Conservation (phyloP, 2,329 filamentous ascomycete genomes). For the Xylariaceae sp. region DNA sequence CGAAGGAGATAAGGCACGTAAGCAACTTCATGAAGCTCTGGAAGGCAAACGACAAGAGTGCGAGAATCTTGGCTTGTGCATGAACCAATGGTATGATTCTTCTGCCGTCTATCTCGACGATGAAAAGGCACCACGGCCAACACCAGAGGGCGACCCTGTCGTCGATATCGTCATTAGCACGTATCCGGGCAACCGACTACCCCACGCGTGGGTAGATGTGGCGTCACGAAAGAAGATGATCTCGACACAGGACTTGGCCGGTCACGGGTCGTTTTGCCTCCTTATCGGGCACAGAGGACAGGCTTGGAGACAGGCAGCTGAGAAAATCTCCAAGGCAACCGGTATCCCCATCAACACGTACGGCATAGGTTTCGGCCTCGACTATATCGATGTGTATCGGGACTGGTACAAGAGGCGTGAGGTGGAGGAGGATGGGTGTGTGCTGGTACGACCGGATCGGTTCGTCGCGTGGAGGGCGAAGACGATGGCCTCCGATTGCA, state of each 20-base stretch:
- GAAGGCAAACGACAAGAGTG: slow-evolving; percentile 49
- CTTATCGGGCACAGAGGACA: slow-evolving; percentile 52
- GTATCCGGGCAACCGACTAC: slow-evolving; percentile 54
- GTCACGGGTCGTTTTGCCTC: slow-evolving; percentile 47
- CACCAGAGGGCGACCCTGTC: slow-evolving; percentile 16
- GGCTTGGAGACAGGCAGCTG: slow-evolving; percentile 47
- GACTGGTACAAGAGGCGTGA: slow-evolving; percentile 52
- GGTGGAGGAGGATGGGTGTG: slow-evolving; percentile 52
- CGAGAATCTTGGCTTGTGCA: slow-evolving; percentile 34
- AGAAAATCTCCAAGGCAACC: slow-evolving; percentile 33
- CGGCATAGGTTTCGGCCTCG: slow-evolving; percentile 53
- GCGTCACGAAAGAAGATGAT: slow-evolving; percentile 39
- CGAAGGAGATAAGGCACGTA: slow-evolving; percentile 34
- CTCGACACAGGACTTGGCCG: slow-evolving; percentile 57
- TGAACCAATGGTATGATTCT: slow-evolving; percentile 49
- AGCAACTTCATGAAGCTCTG: slow-evolving; percentile 36
- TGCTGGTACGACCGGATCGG: slow-evolving; percentile 54
- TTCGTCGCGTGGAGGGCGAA: slow-evolving; percentile 50
- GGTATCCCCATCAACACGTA: slow-evolving; percentile 45
- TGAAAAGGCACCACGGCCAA: slow-evolving; percentile 31
- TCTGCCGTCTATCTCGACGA: slow-evolving; percentile 34
- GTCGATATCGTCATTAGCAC: slow-evolving; percentile 37
- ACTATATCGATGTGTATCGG: slow-evolving; percentile 58
- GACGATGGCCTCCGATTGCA: slow-evolving; percentile 15
- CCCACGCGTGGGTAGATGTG: slow-evolving; percentile 60